phyloP scores from a whole-genome alignment of 2,329 filamentous ascomycete genomes.

The Cladosporium cucumerinum region DNA sequence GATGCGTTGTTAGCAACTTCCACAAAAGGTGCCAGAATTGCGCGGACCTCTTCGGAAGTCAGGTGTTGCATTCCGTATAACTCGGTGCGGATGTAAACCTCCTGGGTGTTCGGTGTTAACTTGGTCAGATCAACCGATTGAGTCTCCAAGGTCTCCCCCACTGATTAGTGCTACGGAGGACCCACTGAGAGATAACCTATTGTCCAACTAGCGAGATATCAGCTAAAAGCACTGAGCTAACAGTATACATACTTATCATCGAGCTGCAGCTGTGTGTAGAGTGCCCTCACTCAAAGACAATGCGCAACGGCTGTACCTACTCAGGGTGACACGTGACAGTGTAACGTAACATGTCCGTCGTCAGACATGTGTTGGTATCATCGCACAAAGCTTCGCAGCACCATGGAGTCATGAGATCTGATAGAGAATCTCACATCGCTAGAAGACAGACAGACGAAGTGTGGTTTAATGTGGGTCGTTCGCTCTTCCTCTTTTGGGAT shows the following conservation, averaged over 20 bases:
- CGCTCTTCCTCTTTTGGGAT: constrained; percentile 5
- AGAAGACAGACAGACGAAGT: background rate
- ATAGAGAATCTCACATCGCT: background rate
- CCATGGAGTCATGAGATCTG: background rate
- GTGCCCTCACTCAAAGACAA: background rate
- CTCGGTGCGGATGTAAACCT: too few species aligned
- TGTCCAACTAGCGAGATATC: too few species aligned
- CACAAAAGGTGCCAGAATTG: too few species aligned
- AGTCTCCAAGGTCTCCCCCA: background rate
- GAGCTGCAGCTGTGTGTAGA: background rate
- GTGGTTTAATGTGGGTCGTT: background rate
- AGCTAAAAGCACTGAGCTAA: too few species aligned
- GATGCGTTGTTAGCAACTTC: too few species aligned
- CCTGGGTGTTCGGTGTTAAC: too few species aligned
- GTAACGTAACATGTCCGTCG: background rate
- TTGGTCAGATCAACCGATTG: background rate
- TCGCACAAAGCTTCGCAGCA: background rate
- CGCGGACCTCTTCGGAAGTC: too few species aligned
- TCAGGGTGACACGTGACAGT: background rate
- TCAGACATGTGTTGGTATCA: background rate
- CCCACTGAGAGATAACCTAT: too few species aligned
- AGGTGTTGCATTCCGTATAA: too few species aligned
- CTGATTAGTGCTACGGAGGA: too few species aligned
- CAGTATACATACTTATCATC: background rate
- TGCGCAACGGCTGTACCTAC: background rate